phyloP scores from a whole-genome alignment of 1,284 basidiomycete species.

The Mycena citricolor region DNA sequence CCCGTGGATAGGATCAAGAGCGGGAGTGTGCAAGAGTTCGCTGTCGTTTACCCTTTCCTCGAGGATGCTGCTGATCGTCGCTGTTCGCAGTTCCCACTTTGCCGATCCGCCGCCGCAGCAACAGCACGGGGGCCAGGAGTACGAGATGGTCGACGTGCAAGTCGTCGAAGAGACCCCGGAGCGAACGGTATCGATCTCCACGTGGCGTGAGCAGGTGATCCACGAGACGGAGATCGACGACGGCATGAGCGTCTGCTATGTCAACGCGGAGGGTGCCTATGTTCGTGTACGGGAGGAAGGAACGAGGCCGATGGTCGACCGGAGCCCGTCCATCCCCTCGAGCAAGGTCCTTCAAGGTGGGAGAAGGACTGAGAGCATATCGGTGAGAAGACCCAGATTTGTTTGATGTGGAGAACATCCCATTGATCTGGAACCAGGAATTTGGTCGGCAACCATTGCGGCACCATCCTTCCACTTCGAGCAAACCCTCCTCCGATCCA shows the following conservation, averaged over 20 bases:
- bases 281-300: slow-evolving; percentile 13
- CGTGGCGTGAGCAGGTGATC: slow-evolving; percentile 53
- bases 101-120: slow-evolving; percentile 12
- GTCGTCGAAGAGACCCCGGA: slow-evolving; percentile 47
- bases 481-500: slow-evolving; percentile 3
- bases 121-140: slow-evolving; percentile 34
- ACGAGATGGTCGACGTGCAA: slow-evolving; percentile 39
- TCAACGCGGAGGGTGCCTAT: slow-evolving; percentile 39
- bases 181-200: slow-evolving; percentile 48
- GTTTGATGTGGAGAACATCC: no score
- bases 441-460: no score
- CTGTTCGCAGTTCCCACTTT: not conserved
- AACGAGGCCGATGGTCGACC: not conserved
- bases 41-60: not conserved
- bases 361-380: slow-evolving; percentile 5
- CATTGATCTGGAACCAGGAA: no score
- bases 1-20: slow-evolving; percentile 11
- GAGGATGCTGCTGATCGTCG: not conserved
- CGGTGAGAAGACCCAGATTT: no score
- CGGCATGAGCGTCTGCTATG: slow-evolving; percentile 47
- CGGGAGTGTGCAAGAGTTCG: slow-evolving; percentile 6
- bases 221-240: slow-evolving; percentile 35
- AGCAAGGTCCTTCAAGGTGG: not conserved
- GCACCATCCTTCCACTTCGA: no score
- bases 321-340: not conserved